Evolutionary conservation across 306 rosid species (phyloP), one percentile per base, ranked within the genome.

Genomic region (Pyrus betulifolia): DNA sequence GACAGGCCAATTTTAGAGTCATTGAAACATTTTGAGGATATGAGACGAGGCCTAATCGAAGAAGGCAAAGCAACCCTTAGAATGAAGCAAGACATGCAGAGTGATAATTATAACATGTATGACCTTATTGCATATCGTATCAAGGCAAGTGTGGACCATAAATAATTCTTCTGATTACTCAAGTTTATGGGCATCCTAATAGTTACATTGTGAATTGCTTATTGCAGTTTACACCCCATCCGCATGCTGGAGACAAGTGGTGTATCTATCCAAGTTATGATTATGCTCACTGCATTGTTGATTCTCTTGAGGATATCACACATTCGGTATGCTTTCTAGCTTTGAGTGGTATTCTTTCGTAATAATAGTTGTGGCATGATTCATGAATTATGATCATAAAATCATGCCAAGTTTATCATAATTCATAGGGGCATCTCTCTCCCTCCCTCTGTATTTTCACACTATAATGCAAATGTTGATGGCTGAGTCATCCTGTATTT

Each of bases 41-140:
- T 96, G 99, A 92, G 84, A 81, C 72, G 83, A 15, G 99, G 98
- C 46, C 78, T 81, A 38, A 82, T 91, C 63, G 96, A 91, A 82
- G 99, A 96, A 86, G 99, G 99, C 69, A 96, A 89, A 82, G 98
- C 99, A 54, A 96, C 99, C 58, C 92, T 96, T 21, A 80, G 99
- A 84, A 96, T 96, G 99, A 96, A 89, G 88, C 99, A 96, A 85
- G 99, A 96, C 85, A 96, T 96, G 99, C 98, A 96, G 89, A 96
- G 96, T 71, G 99, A 96, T 52, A 92, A 96, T 67, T 89, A 79
- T 87, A 96, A 96, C 78, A 96, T 96, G 98, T 92, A 92, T 64
- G 99, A 96, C 84, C 99, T 96, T 72, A 96, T 96, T 84, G 99
- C 99, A 5, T 96, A 96, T 77, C 90, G 98, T 44, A 89, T 95